phyloP scores from a whole-genome alignment of 78 protist species.

The Anaeramoeba flamelloides region DNA sequence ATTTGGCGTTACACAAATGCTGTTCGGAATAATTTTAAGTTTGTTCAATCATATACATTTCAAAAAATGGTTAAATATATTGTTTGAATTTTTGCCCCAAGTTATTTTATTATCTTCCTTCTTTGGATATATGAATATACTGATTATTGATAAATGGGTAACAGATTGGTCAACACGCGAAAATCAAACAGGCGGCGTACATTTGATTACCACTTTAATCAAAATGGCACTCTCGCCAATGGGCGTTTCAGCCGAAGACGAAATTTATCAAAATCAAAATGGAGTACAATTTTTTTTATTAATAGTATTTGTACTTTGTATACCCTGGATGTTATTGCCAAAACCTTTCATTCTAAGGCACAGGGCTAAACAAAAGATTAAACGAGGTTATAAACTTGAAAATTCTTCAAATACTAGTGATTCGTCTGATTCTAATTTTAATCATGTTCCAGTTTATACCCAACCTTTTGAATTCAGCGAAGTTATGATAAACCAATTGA shows the following conservation, averaged over 20 bases:
- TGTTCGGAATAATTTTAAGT: constrained; percentile 63
- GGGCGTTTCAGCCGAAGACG: background rate
- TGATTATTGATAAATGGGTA: constrained; percentile 67
- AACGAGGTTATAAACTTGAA: no score
- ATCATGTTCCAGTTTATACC: no score
- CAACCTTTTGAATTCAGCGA: constrained; percentile 18
- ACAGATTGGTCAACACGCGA: constrained; percentile 6
- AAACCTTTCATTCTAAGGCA: constrained; percentile 49
- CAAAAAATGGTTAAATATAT: constrained; percentile 15
- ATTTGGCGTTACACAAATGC: constrained; percentile 49
- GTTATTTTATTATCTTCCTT: constrained; percentile 69
- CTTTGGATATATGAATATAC: constrained; percentile 81
- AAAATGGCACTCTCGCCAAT: constrained; percentile 56
- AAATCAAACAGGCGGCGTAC: background rate
- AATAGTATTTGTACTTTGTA: constrained; percentile 44
- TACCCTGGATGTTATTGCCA: constrained; percentile 64
- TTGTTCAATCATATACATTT: constrained; percentile 56
- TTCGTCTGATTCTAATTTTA: no score
- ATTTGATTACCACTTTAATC: constrained; percentile 46
- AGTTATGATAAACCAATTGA: constrained; percentile 52
- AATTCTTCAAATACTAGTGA: no score
- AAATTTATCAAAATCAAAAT: constrained; percentile 1
- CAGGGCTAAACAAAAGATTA: constrained; percentile 8
- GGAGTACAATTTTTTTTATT: constrained; percentile 41
- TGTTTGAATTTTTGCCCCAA: constrained; percentile 76